Evolutionary conservation across 805 yeast species (phyloP).

Genomic region (Barnettozyma sp.): DNA sequence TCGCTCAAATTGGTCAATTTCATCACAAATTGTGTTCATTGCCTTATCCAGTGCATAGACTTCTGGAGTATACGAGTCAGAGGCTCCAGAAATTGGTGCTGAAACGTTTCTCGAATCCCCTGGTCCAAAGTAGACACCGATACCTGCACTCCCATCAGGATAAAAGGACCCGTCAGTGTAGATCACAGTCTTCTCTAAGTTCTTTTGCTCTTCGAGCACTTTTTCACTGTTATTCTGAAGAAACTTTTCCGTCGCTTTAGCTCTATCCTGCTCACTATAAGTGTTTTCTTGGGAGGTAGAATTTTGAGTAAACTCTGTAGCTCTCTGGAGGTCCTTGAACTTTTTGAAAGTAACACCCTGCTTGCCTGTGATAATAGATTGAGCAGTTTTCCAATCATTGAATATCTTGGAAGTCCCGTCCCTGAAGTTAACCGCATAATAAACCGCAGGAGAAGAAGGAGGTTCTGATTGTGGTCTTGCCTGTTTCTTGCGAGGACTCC

Average conservation of each 20-base stretch:
- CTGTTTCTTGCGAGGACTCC: too few species aligned
- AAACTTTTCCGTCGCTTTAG: slow-evolving; percentile 1
- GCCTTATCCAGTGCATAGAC: slow-evolving; percentile 60
- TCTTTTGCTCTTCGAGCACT: slow-evolving; percentile 9
- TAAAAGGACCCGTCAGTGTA: slow-evolving; percentile 71
- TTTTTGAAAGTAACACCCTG: slow-evolving; percentile 38
- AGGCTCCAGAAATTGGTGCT: slow-evolving; percentile 43
- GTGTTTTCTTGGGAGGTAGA: slow-evolving; percentile 1
- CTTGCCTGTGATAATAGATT: slow-evolving; percentile 23
- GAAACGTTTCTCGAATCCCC: slow-evolving; percentile 48
- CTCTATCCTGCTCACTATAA: neutral
- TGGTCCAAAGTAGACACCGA: slow-evolving; percentile 66
- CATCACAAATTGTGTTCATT: slow-evolving; percentile 32
- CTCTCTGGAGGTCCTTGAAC: slow-evolving; percentile 25
- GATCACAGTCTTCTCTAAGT: slow-evolving; percentile 23
- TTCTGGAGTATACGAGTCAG: slow-evolving; percentile 81
- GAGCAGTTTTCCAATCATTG: slow-evolving; percentile 29
- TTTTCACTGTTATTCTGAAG: slow-evolving; percentile 4
- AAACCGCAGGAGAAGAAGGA: too few species aligned
- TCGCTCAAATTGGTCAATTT: slow-evolving; percentile 23
- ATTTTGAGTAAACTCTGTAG: slow-evolving; percentile 10
- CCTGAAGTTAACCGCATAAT: slow-evolving; percentile 30
- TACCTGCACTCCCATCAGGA: slow-evolving; percentile 55
- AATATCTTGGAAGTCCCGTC: slow-evolving; percentile 24
- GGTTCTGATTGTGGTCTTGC: too few species aligned